Base-by-base conservation (phyloP, 2,329 filamentous ascomycete genomes). In the Botrytis squamosa region DNA sequence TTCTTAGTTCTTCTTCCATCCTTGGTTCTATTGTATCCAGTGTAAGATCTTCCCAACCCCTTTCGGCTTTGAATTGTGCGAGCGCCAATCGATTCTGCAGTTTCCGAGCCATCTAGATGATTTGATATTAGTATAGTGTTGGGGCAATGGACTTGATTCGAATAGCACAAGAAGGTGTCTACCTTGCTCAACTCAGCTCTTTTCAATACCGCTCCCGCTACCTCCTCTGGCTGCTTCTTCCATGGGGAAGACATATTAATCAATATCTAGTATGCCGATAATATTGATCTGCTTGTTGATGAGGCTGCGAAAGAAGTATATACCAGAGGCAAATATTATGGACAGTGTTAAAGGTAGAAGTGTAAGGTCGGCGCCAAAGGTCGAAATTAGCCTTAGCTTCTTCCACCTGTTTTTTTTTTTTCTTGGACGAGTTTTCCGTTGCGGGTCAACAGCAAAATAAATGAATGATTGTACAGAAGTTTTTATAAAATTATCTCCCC, bases 41-140 rank as follows among this genome's bases (percentile, higher is more conserved):
- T 76, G 92, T 93, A 82, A 97, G 88, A 83, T 96, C 93, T 84
- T 98, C 92, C 91, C 94, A 97, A 82, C 95, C 95, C 85, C 97
- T 92, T 84, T 97, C 94, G 78, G 96, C 94, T 85, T 98, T 98
- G 88, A 98, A 96, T 83, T 97, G 96, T 82, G 96, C 96, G 77
- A 98, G 90, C 74, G 96, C 95, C 75, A 99, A 90, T 76, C 95
- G 93, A 85, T 97, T 94, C 85, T 98, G 94, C 72, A 99, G 87
- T 80, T 92, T 93, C 82, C 95, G 89, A 79, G 95, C 96, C 86
- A 99, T 97, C 96, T 98, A 81, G 72, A 71, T 63, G n/a, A 42
- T 44, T n/a, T 60, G 66, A 42, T 10, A 38, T 79, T 76, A 79
- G 75, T 68, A 75, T 73, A 70, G 73, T 70, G 72, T 36, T 62